phyloP scores from a whole-genome alignment of 2,329 filamentous ascomycete genomes.

The Diaporthe batatas region DNA sequence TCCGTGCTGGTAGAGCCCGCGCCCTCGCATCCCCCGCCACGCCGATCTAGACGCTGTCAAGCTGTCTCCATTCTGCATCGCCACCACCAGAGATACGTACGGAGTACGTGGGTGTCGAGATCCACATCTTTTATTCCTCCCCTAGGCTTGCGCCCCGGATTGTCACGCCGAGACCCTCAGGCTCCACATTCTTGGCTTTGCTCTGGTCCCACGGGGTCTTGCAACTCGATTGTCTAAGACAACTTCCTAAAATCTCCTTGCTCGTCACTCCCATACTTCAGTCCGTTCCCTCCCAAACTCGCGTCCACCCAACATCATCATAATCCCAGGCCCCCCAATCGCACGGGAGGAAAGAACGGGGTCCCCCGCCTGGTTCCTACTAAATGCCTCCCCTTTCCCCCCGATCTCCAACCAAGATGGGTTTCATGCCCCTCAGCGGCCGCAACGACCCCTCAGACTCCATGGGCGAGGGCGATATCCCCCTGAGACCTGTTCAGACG shows the following conservation, averaged over 20 bases:
- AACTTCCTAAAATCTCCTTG: constrained; percentile 2
- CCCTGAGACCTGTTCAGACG: constrained; percentile 68
- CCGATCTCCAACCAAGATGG: constrained; percentile 55
- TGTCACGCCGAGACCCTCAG: constrained; percentile 15
- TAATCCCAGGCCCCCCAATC: constrained; percentile 1
- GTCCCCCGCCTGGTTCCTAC: background rate
- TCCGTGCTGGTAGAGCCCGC: constrained; percentile 30
- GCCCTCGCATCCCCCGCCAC: constrained; percentile 4
- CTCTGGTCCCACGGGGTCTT: constrained; percentile 10
- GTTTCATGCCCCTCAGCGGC: constrained; percentile 60
- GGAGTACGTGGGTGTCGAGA: constrained; percentile 18
- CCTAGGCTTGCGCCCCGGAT: constrained; percentile 24
- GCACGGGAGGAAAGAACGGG: constrained; percentile 11
- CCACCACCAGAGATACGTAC: constrained; percentile 25
- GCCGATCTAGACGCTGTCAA: constrained; percentile 4
- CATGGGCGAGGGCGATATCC: constrained; percentile 62
- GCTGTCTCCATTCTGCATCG: constrained; percentile 16
- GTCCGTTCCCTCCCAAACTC: background rate
- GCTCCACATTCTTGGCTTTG: constrained; percentile 31
- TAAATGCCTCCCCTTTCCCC: constrained; percentile 48
- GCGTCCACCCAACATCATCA: background rate
- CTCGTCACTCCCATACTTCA: background rate
- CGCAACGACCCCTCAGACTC: constrained; percentile 48
- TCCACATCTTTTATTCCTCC: constrained; percentile 21
- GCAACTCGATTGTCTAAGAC: constrained; percentile 19